Evolutionary conservation across 768 basidiomycete genomes (phyloP), one percentile per base, ranked within the genome.

Genomic region (Kwoniella pini): DNA sequence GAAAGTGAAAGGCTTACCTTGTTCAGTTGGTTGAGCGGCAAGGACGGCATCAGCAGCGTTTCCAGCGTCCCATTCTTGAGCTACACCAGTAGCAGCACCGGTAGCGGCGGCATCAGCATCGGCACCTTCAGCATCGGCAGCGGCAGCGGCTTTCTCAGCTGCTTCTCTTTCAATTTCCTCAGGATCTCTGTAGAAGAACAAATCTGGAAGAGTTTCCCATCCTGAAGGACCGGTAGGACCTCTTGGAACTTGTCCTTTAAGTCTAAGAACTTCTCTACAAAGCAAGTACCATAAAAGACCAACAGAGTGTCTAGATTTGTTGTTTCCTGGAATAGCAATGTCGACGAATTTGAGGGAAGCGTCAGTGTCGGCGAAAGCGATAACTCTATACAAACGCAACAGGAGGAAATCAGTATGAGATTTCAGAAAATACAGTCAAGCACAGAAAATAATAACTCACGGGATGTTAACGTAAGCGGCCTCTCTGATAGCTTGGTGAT

Each of bases 391-490:
- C n/a, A n/a, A n/a, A n/a, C n/a, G n/a, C n/a, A n/a, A n/a, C n/a
- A n/a, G n/a, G n/a, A n/a, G n/a, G n/a, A 13, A 21, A n/a, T 21
- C n/a, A 38, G 22, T 13, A 21, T 7, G 13, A 42, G n/a, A 30
- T 42, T 36, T 31, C 28, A 38, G 24, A n/a, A n/a, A n/a, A n/a
- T n/a, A n/a, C n/a, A n/a, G n/a, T n/a, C n/a, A n/a, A n/a, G n/a
- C n/a, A n/a, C n/a, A n/a, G n/a, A n/a, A n/a, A n/a, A n/a, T n/a
- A n/a, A n/a, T n/a, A 36, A 36, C 75, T 68, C 65, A 77, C 74
- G 96, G 96, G 81, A 99, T 98, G 88, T 99, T 99, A 81, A 98
- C 96, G 79, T 98, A 99, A 58, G 95, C 95, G 45, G 96, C 94
- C 83, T 99, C 96, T 71, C 96, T 91, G 82, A 99, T 99, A 68